These are phyloP conservation scores for Guadua angustifolia DNA, from an alignment of 176 grass and related monocot genomes.

Conservation along the genomic window DNA sequence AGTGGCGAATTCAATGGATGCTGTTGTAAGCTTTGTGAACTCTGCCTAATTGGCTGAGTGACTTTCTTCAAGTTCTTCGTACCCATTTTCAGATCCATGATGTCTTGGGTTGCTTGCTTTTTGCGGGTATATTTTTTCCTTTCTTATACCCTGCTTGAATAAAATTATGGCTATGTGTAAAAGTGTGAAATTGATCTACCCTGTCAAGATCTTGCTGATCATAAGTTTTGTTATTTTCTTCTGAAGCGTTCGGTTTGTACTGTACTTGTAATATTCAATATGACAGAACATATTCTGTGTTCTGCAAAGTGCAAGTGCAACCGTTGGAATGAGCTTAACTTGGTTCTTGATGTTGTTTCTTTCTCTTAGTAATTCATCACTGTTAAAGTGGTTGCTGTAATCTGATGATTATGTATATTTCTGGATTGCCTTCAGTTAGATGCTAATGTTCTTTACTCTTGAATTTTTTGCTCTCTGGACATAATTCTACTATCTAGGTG, in stretches of 20 bases:
- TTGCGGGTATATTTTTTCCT: background rate
- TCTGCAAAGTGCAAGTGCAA: conserved; percentile 28
- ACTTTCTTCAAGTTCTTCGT: conserved; percentile 4
- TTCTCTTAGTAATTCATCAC: background rate
- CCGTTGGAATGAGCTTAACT: background rate
- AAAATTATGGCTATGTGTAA: conserved; percentile 21
- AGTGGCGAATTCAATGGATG: conserved; percentile 47
- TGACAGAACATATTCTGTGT: background rate
- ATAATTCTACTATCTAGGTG: background rate
- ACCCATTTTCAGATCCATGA: conserved; percentile 9
- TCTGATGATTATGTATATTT: no score
- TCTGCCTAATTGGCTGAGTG: conserved; percentile 39
- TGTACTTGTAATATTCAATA: conserved; percentile 10
- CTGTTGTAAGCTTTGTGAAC: conserved; percentile 44
- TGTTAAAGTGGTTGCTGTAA: background rate
- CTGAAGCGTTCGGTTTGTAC: background rate
- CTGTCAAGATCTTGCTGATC: conserved; percentile 21
- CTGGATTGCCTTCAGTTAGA: no score
- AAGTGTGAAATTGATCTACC: background rate
- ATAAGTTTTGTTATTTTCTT: conserved; percentile 15
- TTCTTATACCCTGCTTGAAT: conserved; percentile 32
- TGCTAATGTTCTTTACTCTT: background rate
- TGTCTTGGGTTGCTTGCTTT: conserved; percentile 5
- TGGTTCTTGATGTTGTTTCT: background rate
- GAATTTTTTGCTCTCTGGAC: background rate